Conservation (phyloP, 768 basidiomycete species). For the Auriculariales sp. region DNA sequence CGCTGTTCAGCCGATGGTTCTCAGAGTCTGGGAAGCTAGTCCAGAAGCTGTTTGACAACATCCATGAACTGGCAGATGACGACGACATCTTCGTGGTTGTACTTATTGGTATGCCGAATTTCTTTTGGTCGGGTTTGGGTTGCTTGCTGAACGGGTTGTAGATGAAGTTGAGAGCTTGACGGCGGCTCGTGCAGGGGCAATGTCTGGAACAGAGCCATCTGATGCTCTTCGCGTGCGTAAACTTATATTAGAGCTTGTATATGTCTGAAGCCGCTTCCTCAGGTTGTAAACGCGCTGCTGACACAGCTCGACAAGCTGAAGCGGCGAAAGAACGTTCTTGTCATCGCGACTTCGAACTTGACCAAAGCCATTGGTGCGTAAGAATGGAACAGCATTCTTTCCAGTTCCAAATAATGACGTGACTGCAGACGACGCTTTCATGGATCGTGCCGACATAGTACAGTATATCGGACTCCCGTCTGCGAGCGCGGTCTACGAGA, state of each 20-base stretch:
- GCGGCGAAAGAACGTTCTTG: slow-evolving; percentile 82
- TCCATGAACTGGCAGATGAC: slow-evolving; percentile 85
- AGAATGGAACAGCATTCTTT: neutral
- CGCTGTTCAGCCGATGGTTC: slow-evolving; percentile 97
- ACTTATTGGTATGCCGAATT: slow-evolving; percentile 73
- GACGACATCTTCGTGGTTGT: slow-evolving; percentile 86
- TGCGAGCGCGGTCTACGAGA: slow-evolving; percentile 85
- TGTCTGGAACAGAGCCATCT: slow-evolving; percentile 90
- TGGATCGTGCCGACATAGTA: slow-evolving; percentile 93
- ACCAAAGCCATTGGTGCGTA: slow-evolving; percentile 78
- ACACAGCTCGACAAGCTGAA: slow-evolving; percentile 95
- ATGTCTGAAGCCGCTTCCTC: neutral
- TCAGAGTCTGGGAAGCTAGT: slow-evolving; percentile 98
- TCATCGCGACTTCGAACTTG: slow-evolving; percentile 94
- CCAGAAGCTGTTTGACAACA: slow-evolving; percentile 77
- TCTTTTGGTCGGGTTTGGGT: neutral
- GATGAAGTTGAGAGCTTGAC: slow-evolving; percentile 96
- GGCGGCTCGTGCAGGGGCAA: slow-evolving; percentile 84
- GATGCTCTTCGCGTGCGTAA: slow-evolving; percentile 72
- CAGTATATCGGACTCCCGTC: slow-evolving; percentile 90
- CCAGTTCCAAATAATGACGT: neutral
- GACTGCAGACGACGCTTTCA: slow-evolving; percentile 72
- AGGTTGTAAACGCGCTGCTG: slow-evolving; percentile 96
- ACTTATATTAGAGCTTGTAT: neutral
- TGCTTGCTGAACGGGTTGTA: slow-evolving; percentile 17